Conservation (phyloP, 106 monocot genomes). For the Dendrobium catenatum region DNA sequence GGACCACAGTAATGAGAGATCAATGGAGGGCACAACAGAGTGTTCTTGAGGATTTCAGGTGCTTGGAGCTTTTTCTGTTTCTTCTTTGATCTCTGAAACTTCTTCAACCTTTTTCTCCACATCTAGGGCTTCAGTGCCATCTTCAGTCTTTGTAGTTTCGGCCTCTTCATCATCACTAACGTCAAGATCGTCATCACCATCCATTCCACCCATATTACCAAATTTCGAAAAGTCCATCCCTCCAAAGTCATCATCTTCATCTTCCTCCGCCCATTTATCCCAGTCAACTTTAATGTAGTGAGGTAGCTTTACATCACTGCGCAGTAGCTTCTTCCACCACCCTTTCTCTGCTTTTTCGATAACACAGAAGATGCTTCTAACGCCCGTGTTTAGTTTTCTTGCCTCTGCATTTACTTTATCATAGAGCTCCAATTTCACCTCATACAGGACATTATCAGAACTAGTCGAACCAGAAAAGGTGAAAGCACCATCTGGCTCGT, state of each 20-base stretch:
- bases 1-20: neutral
- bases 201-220: constrained; percentile 45
- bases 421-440: constrained; percentile 60
- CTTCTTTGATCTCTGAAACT: neutral
- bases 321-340: constrained; percentile 82
- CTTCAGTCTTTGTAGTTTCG: neutral
- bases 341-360: constrained; percentile 59
- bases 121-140: neutral
- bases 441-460: constrained; percentile 40
- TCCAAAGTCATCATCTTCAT: constrained; percentile 58
- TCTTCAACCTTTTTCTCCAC: neutral
- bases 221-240: constrained; percentile 85
- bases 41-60: neutral
- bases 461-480: constrained; percentile 69
- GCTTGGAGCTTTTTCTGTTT: neutral
- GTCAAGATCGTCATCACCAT: constrained; percentile 44
- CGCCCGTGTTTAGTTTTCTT: constrained; percentile 79
- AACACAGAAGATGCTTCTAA: constrained; percentile 66
- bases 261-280: constrained; percentile 93
- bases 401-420: constrained; percentile 87
- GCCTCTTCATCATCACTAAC: constrained; percentile 58
- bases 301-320: constrained; percentile 61
- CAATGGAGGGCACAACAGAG: neutral
- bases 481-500: constrained; percentile 57
- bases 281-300: constrained; percentile 88